Evolutionary conservation across 306 rosid genomes (phyloP).

Genomic region (Prunus campanulata): DNA sequence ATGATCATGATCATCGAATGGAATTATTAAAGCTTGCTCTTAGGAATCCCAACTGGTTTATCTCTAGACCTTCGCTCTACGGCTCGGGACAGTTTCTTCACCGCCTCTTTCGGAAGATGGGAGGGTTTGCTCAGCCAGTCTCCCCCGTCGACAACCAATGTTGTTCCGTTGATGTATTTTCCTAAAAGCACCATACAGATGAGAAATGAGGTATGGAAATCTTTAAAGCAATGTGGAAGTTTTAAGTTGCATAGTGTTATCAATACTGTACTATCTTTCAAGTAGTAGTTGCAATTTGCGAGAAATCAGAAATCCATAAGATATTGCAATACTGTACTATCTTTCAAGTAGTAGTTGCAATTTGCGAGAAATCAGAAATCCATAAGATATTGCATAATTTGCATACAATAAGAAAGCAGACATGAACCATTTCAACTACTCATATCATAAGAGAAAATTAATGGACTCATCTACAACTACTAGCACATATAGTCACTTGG

Average conservation of each 20-base stretch:
- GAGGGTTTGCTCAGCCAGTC: constrained; percentile 18
- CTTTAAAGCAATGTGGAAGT: background rate
- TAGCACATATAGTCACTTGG: too few relatives aligned
- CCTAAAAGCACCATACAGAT: constrained; percentile 1
- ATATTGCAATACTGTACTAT: background rate
- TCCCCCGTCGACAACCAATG: constrained; percentile 6
- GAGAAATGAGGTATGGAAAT: background rate
- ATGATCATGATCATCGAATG: background rate
- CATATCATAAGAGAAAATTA: background rate
- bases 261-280: background rate
- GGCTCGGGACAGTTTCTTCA: constrained; percentile 17
- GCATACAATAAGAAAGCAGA: background rate
- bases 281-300: background rate
- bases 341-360: background rate
- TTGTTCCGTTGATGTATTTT: constrained; percentile 26
- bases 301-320: background rate
- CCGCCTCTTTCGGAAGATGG: constrained; percentile 3
- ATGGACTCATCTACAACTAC: too few relatives aligned
- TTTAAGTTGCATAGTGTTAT: background rate
- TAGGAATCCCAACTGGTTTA: background rate
- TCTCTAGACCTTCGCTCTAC: constrained; percentile 19
- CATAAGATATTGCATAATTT: too few relatives aligned
- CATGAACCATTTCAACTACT: background rate
- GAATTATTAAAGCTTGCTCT: constrained; percentile 11
- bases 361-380: background rate